These are phyloP conservation scores for Skeletonema menzelii DNA, from an alignment of 108 stramenopile species.

Conservation along the genomic window DNA sequence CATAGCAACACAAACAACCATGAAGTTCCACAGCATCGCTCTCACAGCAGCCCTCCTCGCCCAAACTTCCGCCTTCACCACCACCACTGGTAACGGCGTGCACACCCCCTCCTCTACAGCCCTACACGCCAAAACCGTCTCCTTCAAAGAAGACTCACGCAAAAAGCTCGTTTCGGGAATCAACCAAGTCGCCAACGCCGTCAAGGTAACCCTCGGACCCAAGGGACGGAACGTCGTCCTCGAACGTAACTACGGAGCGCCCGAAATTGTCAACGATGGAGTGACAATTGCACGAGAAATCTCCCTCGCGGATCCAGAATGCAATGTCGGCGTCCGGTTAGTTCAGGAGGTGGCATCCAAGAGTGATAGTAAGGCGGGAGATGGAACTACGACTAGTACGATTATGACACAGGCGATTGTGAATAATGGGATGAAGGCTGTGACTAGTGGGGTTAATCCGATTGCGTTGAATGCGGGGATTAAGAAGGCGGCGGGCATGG, in stretches of 20 bases:
- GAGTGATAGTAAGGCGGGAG: constrained; percentile 95
- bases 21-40: too few species aligned
- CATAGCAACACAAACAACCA: too few species aligned
- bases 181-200: constrained; percentile 95
- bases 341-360: constrained; percentile 96
- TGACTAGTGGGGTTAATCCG: constrained; percentile 92
- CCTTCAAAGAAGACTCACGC: constrained; percentile 90
- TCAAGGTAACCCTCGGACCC: constrained; percentile 95
- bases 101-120: constrained; percentile 2
- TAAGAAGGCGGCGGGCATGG: constrained; percentile 74
- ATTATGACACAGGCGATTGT: constrained; percentile 97
- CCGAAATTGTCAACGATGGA: constrained; percentile 97
- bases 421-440: constrained; percentile 93
- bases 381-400: constrained; percentile 97
- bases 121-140: constrained; percentile 78
- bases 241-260: constrained; percentile 94
- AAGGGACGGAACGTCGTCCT: constrained; percentile 98
- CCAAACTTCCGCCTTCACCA: too few species aligned
- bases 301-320: constrained; percentile 83
- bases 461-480: constrained; percentile 92
- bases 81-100: too few species aligned
- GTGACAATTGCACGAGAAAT: constrained; percentile 96
- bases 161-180: constrained; percentile 89
- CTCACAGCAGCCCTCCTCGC: too few species aligned
- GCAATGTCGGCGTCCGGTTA: constrained; percentile 91